These are phyloP conservation scores for Pleurotus tuoliensis DNA, from an alignment of 768 basidiomycete species.

Conservation along the genomic window DNA sequence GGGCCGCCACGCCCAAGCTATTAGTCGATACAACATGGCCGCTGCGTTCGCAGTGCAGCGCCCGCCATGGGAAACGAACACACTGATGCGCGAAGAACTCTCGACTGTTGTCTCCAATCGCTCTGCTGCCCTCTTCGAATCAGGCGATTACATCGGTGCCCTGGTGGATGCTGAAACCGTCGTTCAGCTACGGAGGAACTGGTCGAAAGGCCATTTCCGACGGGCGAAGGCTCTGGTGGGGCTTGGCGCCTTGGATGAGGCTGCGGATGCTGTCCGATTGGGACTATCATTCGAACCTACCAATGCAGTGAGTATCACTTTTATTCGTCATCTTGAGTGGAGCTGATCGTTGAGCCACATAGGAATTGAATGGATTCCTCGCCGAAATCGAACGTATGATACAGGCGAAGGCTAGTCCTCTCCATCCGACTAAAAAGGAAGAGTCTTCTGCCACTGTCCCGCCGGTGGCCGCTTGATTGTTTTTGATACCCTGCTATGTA, in stretches of 20 bases:
- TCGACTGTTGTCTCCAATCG: slow-evolving; percentile 89
- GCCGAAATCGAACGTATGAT: slow-evolving; percentile 29
- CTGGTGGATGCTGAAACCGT: slow-evolving; percentile 91
- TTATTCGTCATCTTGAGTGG: background rate
- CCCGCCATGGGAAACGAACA: slow-evolving; percentile 86
- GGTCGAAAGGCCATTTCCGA: slow-evolving; percentile 96
- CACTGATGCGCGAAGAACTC: slow-evolving; percentile 84
- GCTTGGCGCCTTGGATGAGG: slow-evolving; percentile 65
- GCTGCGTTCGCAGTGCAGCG: slow-evolving; percentile 74
- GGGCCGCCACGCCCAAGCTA: slow-evolving; percentile 64
- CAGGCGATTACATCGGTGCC: slow-evolving; percentile 71
- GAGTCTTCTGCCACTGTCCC: background rate
- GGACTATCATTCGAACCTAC: slow-evolving; percentile 81
- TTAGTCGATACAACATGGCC: slow-evolving; percentile 76
- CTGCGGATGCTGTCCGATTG: slow-evolving; percentile 74
- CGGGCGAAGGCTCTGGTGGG: slow-evolving; percentile 86
- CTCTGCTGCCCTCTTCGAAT: slow-evolving; percentile 79
- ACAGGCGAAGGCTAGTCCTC: slow-evolving; percentile 12
- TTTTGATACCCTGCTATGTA: too few species aligned
- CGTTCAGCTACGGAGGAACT: slow-evolving; percentile 75
- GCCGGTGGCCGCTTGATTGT: background rate
- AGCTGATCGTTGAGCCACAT: background rate
- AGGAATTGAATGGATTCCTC: slow-evolving; percentile 22
- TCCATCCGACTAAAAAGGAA: background rate
- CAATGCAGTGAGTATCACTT: slow-evolving; percentile 32